Base-by-base conservation (phyloP, 768 basidiomycete species). In the Ramaria rubella region DNA sequence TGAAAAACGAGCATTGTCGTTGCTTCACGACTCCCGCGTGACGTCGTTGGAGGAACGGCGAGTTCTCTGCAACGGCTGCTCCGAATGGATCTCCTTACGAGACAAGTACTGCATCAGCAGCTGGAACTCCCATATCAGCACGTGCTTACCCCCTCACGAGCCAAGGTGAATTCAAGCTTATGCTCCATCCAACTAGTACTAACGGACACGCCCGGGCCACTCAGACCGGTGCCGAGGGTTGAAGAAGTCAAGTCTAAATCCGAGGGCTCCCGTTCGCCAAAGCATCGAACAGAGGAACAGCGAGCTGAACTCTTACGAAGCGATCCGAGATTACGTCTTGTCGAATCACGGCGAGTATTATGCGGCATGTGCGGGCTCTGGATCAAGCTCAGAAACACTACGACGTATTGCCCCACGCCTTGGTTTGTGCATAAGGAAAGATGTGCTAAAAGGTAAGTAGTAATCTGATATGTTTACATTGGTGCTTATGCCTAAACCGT, bases 331-430 rank as follows among this genome's bases (percentile, higher is more conserved):
- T 12, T 17, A 4, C 21, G 31, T 19, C 26, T 3, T 15, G 55
- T 56, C 19, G 55, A 56, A 36, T 29, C 43, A 4, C 1, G 45
- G 33, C 15, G 55, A 19, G 44, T 56, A 1, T 34, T 56, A 1
- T 56, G 55, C 33, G 19, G 15, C 9, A 17, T 56, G 21, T 56
- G 55, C 33, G 44, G 42, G 4, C 2, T n/a, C 9, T 56, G 55
- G 55, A 48, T 56, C 44, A 56, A 45, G 44, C 42, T 56, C 2
- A 5, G 55, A 34, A 45, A 56, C 36, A 45, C 27, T 15, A 56
- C 55, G 24, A 56, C 55, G 29, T 56, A 56, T 38, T 56, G 55
- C 29, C 2, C 44, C 3, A 56, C 55, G 5, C 55, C 55, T 4
- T 56, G 55, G 55, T 1, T 48, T 3, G 44, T 56, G 1, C 55